phyloP scores from a whole-genome alignment of 768 basidiomycete genomes.

The Boletus sp. region DNA sequence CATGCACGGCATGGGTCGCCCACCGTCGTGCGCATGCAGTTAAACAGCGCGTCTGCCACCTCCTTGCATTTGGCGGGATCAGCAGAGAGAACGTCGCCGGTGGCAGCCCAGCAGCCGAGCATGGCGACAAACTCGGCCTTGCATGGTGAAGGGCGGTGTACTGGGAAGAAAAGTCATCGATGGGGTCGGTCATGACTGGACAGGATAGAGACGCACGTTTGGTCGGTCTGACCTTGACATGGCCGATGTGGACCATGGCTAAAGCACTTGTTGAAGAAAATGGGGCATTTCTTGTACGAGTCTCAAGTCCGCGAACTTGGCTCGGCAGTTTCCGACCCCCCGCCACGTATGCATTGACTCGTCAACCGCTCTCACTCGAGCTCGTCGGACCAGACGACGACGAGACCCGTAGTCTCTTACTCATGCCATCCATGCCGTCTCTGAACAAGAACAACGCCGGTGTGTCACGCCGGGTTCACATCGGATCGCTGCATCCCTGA shows the following conservation, averaged over 20 bases:
- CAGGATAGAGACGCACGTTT: slow-evolving; percentile 51
- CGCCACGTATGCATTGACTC: slow-evolving; percentile 6
- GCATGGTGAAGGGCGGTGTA: slow-evolving; percentile 17
- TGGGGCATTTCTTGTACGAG: not conserved
- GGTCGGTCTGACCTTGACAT: slow-evolving; percentile 74
- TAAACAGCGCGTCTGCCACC: slow-evolving; percentile 58
- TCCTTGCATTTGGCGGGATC: slow-evolving; percentile 49
- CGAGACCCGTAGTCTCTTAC: not conserved
- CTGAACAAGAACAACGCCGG: slow-evolving; percentile 91
- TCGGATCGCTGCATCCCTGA: not conserved
- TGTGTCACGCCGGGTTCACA: slow-evolving; percentile 30
- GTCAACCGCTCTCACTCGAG: not conserved
- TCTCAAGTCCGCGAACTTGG: slow-evolving; percentile 7
- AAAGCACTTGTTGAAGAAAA: not conserved
- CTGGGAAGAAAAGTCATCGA: not conserved
- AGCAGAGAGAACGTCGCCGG: slow-evolving; percentile 54
- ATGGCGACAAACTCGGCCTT: slow-evolving; percentile 62
- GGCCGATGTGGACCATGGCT: slow-evolving; percentile 66
- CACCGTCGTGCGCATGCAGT: slow-evolving; percentile 86
- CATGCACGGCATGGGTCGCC: slow-evolving; percentile 30
- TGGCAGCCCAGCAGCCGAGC: slow-evolving; percentile 86
- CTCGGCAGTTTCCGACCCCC: slow-evolving; percentile 15
- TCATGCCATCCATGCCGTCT: slow-evolving; percentile 35
- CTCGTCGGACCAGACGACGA: not conserved
- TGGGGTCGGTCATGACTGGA: not conserved